Conservation (phyloP, 495 filamentous ascomycete genomes). For the Neurospora sp. region DNA sequence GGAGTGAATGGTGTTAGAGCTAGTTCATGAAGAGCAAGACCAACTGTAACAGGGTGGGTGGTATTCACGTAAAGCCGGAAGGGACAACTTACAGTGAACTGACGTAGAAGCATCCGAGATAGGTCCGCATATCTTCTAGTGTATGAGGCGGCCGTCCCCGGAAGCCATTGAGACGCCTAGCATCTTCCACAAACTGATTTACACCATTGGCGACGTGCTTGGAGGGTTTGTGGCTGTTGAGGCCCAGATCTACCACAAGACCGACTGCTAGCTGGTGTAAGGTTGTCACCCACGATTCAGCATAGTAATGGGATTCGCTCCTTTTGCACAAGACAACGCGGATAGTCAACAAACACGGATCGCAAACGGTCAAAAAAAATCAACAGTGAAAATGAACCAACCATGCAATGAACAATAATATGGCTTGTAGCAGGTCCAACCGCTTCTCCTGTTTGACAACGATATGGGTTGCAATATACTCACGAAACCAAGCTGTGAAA, state of each 20-base stretch:
- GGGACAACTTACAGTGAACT: conserved; percentile 9
- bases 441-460: conserved; percentile 13
- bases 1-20: neutral
- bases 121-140: conserved; percentile 14
- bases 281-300: conserved; percentile 10
- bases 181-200: conserved; percentile 6
- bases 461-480: conserved; percentile 13
- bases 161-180: conserved; percentile 1
- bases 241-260: conserved; percentile 12
- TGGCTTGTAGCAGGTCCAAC: conserved; percentile 19
- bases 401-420: conserved; percentile 18
- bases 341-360: neutral
- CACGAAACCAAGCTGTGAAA: conserved; percentile 6
- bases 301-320: conserved; percentile 14
- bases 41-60: neutral
- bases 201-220: neutral
- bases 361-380: neutral
- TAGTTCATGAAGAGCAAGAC: neutral
- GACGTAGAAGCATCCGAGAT: conserved; percentile 14
- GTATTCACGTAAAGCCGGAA: neutral
- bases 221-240: conserved; percentile 7
- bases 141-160: conserved; percentile 1
- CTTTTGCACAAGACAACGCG: neutral
- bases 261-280: conserved; percentile 13
- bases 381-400: neutral